Conservation (phyloP, 225 moss, liverwort and hornwort genomes). For the Neckera pumila region DNA sequence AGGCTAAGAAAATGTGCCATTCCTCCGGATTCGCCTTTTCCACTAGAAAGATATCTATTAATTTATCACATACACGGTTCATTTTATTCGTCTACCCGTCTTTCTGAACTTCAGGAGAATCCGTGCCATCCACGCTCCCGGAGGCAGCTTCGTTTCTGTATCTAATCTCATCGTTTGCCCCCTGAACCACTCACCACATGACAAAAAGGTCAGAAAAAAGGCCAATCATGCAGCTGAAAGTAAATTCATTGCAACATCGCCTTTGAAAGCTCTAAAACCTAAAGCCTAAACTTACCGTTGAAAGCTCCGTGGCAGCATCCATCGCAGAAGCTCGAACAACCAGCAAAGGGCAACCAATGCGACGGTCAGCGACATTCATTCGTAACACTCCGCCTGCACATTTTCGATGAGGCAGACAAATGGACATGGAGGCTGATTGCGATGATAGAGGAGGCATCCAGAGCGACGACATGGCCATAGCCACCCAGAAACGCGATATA, state of each 20-base stretch:
- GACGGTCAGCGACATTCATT: not conserved
- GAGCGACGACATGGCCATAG: slow-evolving; percentile 5
- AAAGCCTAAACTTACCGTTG: not conserved
- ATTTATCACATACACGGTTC: slow-evolving; percentile 32
- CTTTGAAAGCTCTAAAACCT: not conserved
- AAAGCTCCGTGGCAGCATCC: slow-evolving; percentile 5
- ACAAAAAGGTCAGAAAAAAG: not conserved
- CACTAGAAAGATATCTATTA: slow-evolving; percentile 72
- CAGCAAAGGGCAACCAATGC: not conserved
- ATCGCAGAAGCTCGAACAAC: not conserved
- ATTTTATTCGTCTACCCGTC: not conserved
- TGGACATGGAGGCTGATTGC: not conserved
- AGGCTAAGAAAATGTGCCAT: slow-evolving; percentile 65
- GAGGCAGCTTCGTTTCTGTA: not conserved
- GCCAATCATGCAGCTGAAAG: not conserved
- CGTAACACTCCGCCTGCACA: not conserved
- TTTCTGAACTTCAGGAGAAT: not conserved
- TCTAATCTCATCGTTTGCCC: not conserved
- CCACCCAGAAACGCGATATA: not conserved
- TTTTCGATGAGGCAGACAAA: not conserved
- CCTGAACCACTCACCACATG: slow-evolving; percentile 11
- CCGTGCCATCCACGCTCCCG: not conserved
- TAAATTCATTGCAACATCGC: not conserved
- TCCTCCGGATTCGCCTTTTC: slow-evolving; percentile 66
- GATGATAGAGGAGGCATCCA: not conserved